Evolutionary conservation across 495 filamentous ascomycete genomes (phyloP).

Genomic region (Penicillium cinerascens): DNA sequence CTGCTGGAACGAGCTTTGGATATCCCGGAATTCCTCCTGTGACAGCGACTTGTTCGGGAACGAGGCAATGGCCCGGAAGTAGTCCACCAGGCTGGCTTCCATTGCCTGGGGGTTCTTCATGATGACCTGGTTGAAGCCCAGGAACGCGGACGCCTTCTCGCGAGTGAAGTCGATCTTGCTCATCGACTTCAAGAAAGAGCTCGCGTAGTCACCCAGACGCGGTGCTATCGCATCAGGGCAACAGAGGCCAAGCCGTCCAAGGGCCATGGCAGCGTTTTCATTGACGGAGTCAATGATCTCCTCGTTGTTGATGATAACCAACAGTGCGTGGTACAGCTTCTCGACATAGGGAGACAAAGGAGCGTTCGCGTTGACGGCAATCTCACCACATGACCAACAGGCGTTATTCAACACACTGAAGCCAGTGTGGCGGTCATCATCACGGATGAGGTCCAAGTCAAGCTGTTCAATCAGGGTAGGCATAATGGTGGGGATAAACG

Average conservation of each 20-base stretch:
- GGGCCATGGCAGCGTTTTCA: constrained; percentile 91
- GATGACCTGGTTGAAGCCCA: constrained; percentile 82
- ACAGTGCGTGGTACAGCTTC: constrained; percentile 68
- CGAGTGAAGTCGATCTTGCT: constrained; percentile 81
- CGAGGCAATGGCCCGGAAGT: constrained; percentile 79
- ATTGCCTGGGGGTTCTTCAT: constrained; percentile 87
- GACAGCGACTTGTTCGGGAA: constrained; percentile 58
- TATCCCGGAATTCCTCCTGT: constrained; percentile 50
- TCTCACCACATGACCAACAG: constrained; percentile 96
- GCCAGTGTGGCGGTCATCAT: constrained; percentile 69
- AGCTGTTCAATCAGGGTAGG: constrained; percentile 81
- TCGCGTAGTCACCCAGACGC: constrained; percentile 75
- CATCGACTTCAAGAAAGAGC: constrained; percentile 77
- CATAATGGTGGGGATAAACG: constrained; percentile 66
- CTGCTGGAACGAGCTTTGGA: constrained; percentile 51
- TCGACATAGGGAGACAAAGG: constrained; percentile 76
- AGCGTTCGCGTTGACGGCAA: constrained; percentile 80
- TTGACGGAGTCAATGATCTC: constrained; percentile 86
- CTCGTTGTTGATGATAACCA: constrained; percentile 74
- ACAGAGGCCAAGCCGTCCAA: constrained; percentile 85
- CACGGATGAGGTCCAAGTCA: constrained; percentile 70
- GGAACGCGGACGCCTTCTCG: constrained; percentile 90
- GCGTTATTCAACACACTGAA: constrained; percentile 97
- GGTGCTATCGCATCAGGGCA: constrained; percentile 74
- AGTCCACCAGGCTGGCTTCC: constrained; percentile 76